These are phyloP conservation scores for Solanum lycopersicoides DNA, from an alignment of 257 asterid genomes.

Conservation along the genomic window DNA sequence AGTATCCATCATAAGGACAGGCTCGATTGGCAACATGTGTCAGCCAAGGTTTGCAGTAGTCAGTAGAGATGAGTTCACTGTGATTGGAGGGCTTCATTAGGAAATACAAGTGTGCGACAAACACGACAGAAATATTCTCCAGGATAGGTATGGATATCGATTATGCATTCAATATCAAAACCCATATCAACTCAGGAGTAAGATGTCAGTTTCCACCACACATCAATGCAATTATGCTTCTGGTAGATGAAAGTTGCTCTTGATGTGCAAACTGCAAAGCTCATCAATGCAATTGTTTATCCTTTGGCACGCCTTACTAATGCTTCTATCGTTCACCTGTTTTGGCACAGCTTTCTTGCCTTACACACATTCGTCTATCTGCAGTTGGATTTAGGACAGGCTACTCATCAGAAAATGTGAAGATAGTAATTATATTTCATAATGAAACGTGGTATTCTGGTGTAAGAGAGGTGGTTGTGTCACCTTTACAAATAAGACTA, in stretches of 20 bases:
- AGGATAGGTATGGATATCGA: conserved; percentile 71
- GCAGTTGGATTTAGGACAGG: neutral
- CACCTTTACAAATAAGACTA: too few species aligned
- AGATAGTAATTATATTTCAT: neutral
- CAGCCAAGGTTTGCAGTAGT: conserved; percentile 57
- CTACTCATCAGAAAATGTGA: neutral
- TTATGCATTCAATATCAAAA: conserved; percentile 80
- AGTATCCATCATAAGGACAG: conserved; percentile 93
- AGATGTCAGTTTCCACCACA: conserved; percentile 1
- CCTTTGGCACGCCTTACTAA: too few species aligned
- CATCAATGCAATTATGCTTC: neutral
- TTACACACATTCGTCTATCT: conserved; percentile 1
- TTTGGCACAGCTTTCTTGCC: conserved; percentile 13
- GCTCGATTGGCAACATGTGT: conserved; percentile 64
- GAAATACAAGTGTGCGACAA: conserved; percentile 89
- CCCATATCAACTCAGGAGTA: conserved; percentile 41
- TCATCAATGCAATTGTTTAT: too few species aligned
- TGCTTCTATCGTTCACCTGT: too few species aligned
- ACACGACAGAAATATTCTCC: conserved; percentile 95
- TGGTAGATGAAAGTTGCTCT: neutral
- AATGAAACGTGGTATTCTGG: neutral
- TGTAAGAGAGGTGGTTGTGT: neutral
- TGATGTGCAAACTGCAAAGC: neutral
- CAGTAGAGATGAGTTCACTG: conserved; percentile 92
- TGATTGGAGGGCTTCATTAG: conserved; percentile 77